Evolutionary conservation across 148 eudicot genomes (phyloP).

Genomic region (Silene uniflora): DNA sequence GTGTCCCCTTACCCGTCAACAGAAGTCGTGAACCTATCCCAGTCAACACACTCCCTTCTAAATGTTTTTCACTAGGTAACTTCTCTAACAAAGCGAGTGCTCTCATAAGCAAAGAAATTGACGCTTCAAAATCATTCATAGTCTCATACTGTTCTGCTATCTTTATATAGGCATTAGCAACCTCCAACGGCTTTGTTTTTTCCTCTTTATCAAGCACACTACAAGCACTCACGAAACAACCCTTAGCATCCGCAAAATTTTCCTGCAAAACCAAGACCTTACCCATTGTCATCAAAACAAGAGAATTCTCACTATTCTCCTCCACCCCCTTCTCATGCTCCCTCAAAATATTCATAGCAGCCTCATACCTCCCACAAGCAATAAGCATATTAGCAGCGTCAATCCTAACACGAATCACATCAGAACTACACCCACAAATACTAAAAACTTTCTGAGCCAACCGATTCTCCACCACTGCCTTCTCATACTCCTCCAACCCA

Average conservation of each 20-base stretch:
- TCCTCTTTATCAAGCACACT: conserved; percentile 64
- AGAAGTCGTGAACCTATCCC: conserved; percentile 86
- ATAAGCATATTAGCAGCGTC: conserved; percentile 92
- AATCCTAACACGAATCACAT: conserved; percentile 74
- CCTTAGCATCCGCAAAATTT: conserved; percentile 66
- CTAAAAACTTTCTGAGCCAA: conserved; percentile 69
- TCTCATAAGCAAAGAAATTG: conserved; percentile 64
- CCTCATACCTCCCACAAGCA: conserved; percentile 68
- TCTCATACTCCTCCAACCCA: conserved; percentile 83
- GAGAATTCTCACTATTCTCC: conserved; percentile 57
- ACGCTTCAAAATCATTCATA: conserved; percentile 82
- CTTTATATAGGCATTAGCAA: conserved; percentile 74
- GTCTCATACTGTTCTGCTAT: conserved; percentile 84
- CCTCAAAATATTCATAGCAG: conserved; percentile 60
- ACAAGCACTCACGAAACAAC: conserved; percentile 68
- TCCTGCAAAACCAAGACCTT: conserved; percentile 78
- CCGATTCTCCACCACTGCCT: conserved; percentile 75
- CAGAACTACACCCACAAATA: conserved; percentile 70
- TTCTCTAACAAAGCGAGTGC: conserved; percentile 62
- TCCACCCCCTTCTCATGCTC: conserved; percentile 32
- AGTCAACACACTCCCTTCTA: conserved; percentile 71
- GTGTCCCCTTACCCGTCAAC: conserved; percentile 68
- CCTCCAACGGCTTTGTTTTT: conserved; percentile 46
- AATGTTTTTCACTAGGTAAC: conserved; percentile 78
- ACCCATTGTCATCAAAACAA: conserved; percentile 72